A percentile compares a stretch with the other conserved stretches of the same genome.
Evolutionary conservation across 257 asterid genomes (phyloP).

Genomic region (Solanum rostratum): DNA sequence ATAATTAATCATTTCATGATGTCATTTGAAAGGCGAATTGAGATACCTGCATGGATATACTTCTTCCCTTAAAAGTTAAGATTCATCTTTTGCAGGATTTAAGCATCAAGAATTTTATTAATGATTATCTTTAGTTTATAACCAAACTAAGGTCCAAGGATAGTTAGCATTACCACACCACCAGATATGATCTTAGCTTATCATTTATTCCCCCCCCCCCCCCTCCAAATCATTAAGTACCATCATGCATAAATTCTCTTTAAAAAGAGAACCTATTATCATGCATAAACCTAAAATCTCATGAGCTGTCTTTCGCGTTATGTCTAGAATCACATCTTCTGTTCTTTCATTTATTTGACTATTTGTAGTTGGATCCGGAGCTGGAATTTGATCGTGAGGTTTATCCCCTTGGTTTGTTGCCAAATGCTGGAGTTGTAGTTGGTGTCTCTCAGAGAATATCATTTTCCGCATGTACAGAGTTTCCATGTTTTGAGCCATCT

Average conservation of each 20-base stretch:
- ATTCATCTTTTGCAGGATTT: background rate
- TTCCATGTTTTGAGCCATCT: constrained; percentile 97
- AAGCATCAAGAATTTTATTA: background rate
- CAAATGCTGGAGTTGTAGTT: constrained; percentile 94
- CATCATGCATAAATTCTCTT: background rate
- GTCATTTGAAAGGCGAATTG: background rate
- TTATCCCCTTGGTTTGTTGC: constrained; percentile 97
- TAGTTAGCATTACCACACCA: background rate
- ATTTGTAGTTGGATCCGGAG: constrained; percentile 88
- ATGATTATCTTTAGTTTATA: background rate
- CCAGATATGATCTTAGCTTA: background rate
- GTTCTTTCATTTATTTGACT: constrained; percentile 7
- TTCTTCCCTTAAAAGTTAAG: background rate
- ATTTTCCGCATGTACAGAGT: constrained; percentile 93
- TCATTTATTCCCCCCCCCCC: background rate
- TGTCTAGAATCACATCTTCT: background rate
- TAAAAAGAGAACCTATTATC: background rate
- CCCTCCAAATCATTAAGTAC: background rate
- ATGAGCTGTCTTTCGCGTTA: background rate
- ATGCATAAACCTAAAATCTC: background rate
- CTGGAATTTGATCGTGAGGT: constrained; percentile 99
- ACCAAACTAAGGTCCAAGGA: background rate
- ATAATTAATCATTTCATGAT: background rate
- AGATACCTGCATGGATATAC: background rate
- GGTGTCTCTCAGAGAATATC: constrained; percentile 99